Conservation (phyloP, 352 stramenopile species). For the Phytophthora cryptogea region DNA sequence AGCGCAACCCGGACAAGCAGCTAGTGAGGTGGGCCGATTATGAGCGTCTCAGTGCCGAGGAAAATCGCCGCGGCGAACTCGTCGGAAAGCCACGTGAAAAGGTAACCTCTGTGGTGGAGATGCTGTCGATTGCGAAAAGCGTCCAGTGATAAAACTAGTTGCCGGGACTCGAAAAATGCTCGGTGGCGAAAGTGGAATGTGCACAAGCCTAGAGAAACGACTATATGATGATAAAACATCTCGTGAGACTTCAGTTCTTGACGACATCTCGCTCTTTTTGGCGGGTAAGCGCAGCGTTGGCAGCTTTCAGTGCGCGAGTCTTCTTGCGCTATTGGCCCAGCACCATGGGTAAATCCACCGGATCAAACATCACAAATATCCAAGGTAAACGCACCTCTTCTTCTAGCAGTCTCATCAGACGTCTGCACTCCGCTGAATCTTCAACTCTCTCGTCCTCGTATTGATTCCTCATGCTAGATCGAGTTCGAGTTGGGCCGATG, state of each 20-base stretch:
- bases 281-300: slow-evolving; percentile 45
- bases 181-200: neutral
- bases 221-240: neutral
- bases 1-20: slow-evolving; percentile 59
- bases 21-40: slow-evolving; percentile 77
- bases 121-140: slow-evolving; percentile 54
- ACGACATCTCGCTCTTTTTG: slow-evolving; percentile 35
- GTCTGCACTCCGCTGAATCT: slow-evolving; percentile 16
- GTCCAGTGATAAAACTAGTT: slow-evolving; percentile 14
- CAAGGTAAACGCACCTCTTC: slow-evolving; percentile 38
- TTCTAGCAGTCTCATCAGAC: slow-evolving; percentile 29
- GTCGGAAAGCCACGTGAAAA: slow-evolving; percentile 83
- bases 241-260: neutral
- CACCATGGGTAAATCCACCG: neutral
- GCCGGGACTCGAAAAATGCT: neutral
- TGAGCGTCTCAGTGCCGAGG: slow-evolving; percentile 59
- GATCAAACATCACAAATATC: neutral
- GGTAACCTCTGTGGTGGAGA: slow-evolving; percentile 76
- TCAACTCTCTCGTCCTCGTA: slow-evolving; percentile 1
- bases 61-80: slow-evolving; percentile 58
- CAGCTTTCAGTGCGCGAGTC: slow-evolving; percentile 43
- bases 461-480: neutral
- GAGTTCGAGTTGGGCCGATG: neutral
- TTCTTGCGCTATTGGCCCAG: slow-evolving; percentile 46
- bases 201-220: neutral